Percentiles rank a stretch among this genome's conserved stretches.
Conservation (phyloP, 352 stramenopile genomes). For the Pythium myriotylum region DNA sequence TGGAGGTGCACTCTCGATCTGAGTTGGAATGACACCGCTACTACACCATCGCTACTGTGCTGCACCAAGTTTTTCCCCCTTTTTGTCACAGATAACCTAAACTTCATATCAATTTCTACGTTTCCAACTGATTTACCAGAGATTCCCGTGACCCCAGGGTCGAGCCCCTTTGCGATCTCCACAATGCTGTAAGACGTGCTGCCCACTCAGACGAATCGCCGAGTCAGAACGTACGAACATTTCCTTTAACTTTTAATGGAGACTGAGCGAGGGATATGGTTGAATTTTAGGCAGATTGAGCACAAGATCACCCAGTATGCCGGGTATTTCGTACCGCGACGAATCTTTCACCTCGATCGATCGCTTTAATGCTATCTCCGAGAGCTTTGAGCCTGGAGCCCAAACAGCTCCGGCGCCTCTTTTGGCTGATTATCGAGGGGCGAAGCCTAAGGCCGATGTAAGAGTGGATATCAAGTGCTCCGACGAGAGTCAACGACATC, state of each 20-base stretch:
- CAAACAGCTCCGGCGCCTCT: conserved; percentile 17
- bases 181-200: conserved; percentile 21
- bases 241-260: conserved; percentile 33
- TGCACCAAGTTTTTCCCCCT: no score
- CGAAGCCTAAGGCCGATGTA: conserved; percentile 27
- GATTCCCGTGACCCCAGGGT: no score
- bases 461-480: conserved; percentile 19
- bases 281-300: conserved; percentile 23
- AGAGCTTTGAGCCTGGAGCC: conserved; percentile 24
- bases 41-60: no score
- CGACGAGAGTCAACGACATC: not conserved
- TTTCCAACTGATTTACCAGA: no score
- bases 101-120: no score
- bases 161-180: conserved; percentile 23
- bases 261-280: conserved; percentile 23
- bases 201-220: conserved; percentile 23
- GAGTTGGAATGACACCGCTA: no score
- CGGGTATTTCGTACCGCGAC: conserved; percentile 25
- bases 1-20: no score
- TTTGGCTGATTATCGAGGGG: conserved; percentile 20
- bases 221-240: conserved; percentile 24
- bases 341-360: conserved; percentile 7
- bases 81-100: no score
- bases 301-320: conserved; percentile 30
- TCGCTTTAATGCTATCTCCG: conserved; percentile 15